Evolutionary conservation across 768 basidiomycete species (phyloP).

Genomic region (Agaricus bisporus): DNA sequence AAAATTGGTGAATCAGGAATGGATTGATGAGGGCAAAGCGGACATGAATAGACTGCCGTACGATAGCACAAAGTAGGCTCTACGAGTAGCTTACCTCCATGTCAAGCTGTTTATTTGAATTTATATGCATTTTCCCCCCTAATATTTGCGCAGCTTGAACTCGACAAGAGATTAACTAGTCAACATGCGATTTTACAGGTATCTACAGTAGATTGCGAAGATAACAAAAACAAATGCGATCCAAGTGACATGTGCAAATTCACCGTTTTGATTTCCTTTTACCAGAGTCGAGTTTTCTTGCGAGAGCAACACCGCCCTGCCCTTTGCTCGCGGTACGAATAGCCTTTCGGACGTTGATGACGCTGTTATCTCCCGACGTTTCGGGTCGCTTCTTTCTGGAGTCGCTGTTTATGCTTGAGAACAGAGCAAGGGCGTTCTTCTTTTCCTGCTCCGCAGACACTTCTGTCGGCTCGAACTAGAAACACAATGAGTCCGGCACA

Average conservation of each 20-base stretch:
- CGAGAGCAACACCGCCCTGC: slow-evolving; percentile 54
- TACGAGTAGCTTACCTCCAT: too few relatives aligned
- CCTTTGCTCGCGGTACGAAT: slow-evolving; percentile 72
- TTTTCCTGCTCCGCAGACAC: slow-evolving; percentile 60
- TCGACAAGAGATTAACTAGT: background rate
- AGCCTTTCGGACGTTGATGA: slow-evolving; percentile 87
- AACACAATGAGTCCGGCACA: background rate
- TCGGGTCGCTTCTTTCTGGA: slow-evolving; percentile 54
- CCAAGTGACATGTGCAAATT: background rate
- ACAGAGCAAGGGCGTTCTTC: slow-evolving; percentile 63
- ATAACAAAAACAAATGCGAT: background rate
- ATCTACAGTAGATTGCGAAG: background rate
- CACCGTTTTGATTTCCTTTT: slow-evolving; percentile 4
- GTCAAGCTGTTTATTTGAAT: background rate
- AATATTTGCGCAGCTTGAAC: background rate
- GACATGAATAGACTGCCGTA: slow-evolving; percentile 38
- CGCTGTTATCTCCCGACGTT: slow-evolving; percentile 37
- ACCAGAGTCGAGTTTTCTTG: slow-evolving; percentile 11
- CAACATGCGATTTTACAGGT: background rate
- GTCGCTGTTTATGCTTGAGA: slow-evolving; percentile 72
- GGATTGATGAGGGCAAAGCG: slow-evolving; percentile 78
- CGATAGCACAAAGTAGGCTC: slow-evolving; percentile 32
- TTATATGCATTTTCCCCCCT: background rate
- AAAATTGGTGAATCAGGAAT: slow-evolving; percentile 78
- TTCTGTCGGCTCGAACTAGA: slow-evolving; percentile 85